Base-by-base conservation (phyloP, 371 early-diverging fungal species). In the Mucor racemosus region DNA sequence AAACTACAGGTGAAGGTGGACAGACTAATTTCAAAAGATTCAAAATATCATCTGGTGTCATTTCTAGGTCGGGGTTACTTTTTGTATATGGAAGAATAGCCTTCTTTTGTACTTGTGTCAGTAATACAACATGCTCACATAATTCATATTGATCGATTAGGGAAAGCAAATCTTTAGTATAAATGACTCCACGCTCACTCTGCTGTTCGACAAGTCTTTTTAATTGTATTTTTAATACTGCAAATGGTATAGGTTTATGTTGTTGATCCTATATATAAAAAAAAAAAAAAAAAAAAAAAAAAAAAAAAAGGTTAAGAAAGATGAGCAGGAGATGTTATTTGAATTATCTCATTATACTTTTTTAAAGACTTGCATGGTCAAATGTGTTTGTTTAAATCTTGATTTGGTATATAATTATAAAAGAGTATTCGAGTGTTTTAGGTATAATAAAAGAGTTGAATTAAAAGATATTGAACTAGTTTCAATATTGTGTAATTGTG, bases 21-120 rank as follows among this genome's bases (percentile, higher is more conserved):
- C 78, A 75, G 26, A 82, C 76, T 10, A 82, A 60, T 69, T 74
- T 79, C 26, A 82, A 60, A 13, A 82, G 71, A 39, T 74, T 73
- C 2, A 82, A 54, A 40, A 82, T 80, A 74, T 82, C 83, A 50
- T 82, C 80, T 66, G 78, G 67, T 42, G 76, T 78, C 80, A 82
- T 82, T 74, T 82, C 83, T 61, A 82, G 62, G 72, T 82, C 83
- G 50, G 83, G 83, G 62, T 76, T 78, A 21, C 68, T 66, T 41
- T 57, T 42, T 10, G 69, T 72, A 33, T 76, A 82, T 31, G 83
- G 80, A 56, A 72, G 69, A 46, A 82, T 80, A n/a, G 78, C 80
- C 42, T 64, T 76, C 58, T 78, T 80, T 67, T 82, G 83, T 2
- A 67, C 62, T 26, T 68, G 59, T 7, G 83, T 75, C 36, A 82